phyloP scores from a whole-genome alignment of 1,284 basidiomycete species.

The Coniferiporia sulphurascens region DNA sequence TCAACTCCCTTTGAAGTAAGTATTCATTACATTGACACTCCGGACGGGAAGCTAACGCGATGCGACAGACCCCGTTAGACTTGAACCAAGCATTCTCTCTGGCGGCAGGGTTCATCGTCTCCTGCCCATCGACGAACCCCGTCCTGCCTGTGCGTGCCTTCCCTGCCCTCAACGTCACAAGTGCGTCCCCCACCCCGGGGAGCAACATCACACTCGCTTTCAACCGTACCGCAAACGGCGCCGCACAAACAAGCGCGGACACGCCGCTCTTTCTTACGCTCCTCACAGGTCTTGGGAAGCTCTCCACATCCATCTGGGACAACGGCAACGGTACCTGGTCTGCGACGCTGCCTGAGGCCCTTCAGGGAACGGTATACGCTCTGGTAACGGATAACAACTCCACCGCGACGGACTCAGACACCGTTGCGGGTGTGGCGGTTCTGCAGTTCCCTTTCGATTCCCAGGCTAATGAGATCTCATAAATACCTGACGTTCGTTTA shows the following conservation, averaged over 20 bases:
- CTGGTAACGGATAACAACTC: constrained; percentile 29
- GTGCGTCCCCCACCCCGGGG: constrained; percentile 16
- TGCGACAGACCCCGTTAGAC: constrained; percentile 41
- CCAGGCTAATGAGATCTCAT: constrained; percentile 1
- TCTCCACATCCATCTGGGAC: constrained; percentile 27
- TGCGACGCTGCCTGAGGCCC: constrained; percentile 27
- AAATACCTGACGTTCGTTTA: neutral
- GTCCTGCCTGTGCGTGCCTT: constrained; percentile 37
- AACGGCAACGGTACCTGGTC: constrained; percentile 25
- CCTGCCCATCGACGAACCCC: constrained; percentile 46
- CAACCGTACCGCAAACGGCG: constrained; percentile 13
- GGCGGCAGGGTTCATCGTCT: constrained; percentile 36
- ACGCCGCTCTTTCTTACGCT: constrained; percentile 31
- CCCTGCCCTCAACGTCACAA: constrained; percentile 29
- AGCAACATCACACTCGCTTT: constrained; percentile 24
- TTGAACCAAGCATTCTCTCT: constrained; percentile 44
- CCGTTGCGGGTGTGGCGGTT: constrained; percentile 44
- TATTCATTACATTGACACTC: neutral
- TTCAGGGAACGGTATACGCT: constrained; percentile 33
- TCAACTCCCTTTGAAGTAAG: constrained; percentile 45
- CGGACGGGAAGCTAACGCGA: neutral
- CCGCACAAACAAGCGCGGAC: constrained; percentile 22
- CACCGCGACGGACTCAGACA: constrained; percentile 34
- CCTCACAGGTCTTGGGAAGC: constrained; percentile 30
- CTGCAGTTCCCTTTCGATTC: constrained; percentile 32